Conservation (phyloP, 805 yeast genomes). For the Candida argentea region DNA sequence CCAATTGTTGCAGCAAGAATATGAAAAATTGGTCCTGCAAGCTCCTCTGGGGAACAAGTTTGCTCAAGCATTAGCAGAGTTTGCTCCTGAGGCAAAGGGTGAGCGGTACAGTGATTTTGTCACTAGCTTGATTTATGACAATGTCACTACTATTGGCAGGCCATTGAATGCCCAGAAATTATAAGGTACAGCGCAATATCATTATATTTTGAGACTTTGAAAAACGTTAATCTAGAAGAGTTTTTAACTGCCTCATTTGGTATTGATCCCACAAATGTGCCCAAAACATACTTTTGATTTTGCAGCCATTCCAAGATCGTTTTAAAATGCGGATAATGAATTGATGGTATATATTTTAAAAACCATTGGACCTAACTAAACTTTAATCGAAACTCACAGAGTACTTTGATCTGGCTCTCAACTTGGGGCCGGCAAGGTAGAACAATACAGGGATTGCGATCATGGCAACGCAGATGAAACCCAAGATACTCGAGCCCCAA, state of each 20-base stretch:
- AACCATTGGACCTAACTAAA: too few species aligned
- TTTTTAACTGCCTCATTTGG: too few species aligned
- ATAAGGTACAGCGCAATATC: slow-evolving; percentile 9
- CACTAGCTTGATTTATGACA: slow-evolving; percentile 68
- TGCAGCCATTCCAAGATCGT: too few species aligned
- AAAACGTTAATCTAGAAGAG: neutral
- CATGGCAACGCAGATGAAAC: slow-evolving; percentile 34
- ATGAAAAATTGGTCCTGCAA: slow-evolving; percentile 34
- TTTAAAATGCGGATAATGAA: too few species aligned
- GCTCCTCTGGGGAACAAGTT: slow-evolving; percentile 58
- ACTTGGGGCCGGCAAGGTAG: slow-evolving; percentile 32
- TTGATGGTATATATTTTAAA: too few species aligned
- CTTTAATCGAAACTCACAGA: too few species aligned
- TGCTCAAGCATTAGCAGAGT: slow-evolving; percentile 57
- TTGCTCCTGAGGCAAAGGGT: slow-evolving; percentile 64
- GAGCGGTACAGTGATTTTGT: slow-evolving; percentile 68
- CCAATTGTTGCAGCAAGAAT: slow-evolving; percentile 52
- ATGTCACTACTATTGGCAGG: slow-evolving; percentile 47
- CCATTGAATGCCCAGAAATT: slow-evolving; percentile 31
- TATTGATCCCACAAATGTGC: too few species aligned
- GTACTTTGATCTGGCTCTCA: slow-evolving; percentile 35
- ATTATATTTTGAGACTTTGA: neutral
- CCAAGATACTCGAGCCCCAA: slow-evolving; percentile 46
- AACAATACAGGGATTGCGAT: slow-evolving; percentile 38
- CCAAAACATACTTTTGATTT: too few species aligned